phyloP scores from a whole-genome alignment of 306 rosid species.

The Pueraria montana region DNA sequence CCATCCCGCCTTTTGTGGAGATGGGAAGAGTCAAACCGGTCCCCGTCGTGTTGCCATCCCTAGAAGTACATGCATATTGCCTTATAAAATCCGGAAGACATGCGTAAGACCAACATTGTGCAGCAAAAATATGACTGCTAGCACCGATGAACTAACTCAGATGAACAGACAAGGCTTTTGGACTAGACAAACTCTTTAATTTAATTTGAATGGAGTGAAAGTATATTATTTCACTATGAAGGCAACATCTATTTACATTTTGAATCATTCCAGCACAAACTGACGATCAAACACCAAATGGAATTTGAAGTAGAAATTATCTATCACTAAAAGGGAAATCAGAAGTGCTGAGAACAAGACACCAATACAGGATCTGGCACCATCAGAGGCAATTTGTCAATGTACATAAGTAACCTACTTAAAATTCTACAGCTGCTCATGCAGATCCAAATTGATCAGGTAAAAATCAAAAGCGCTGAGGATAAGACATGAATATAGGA shows the following conservation, averaged over 20 bases:
- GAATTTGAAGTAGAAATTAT: constrained; percentile 2
- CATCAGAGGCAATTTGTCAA: constrained; percentile 68
- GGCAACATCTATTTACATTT: constrained; percentile 56
- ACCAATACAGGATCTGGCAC: constrained; percentile 56
- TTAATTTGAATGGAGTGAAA: constrained; percentile 16
- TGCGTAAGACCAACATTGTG: neutral
- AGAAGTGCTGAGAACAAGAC: constrained; percentile 50
- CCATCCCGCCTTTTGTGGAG: too few species aligned
- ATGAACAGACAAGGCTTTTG: neutral
- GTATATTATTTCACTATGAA: constrained; percentile 1
- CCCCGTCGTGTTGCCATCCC: too few species aligned
- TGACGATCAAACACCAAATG: constrained; percentile 38
- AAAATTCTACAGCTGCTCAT: constrained; percentile 58
- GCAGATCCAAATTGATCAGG: constrained; percentile 64
- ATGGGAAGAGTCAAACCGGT: too few species aligned
- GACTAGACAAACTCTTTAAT: neutral
- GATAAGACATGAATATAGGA: constrained; percentile 56
- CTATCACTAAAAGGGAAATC: constrained; percentile 40
- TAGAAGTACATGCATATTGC: neutral
- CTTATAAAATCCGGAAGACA: neutral
- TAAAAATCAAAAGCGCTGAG: constrained; percentile 42
- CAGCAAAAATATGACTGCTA: neutral
- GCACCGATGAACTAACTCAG: constrained; percentile 7
- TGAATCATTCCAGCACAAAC: constrained; percentile 39
- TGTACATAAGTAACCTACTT: constrained; percentile 67